phyloP scores from a whole-genome alignment of 75 land plant genomes.

The Pinus tabuliformis region DNA sequence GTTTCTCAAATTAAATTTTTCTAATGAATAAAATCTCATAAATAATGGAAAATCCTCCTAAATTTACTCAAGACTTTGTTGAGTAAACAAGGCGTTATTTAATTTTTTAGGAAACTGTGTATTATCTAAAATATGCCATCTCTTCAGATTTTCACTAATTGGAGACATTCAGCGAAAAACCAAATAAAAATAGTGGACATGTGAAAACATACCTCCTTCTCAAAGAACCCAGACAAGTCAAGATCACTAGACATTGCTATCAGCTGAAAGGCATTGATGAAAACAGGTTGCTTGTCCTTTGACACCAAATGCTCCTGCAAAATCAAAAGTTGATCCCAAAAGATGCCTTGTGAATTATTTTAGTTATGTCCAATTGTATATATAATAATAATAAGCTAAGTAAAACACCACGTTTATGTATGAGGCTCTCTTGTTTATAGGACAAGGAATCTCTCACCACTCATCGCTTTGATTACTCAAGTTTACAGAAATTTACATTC shows the following conservation, averaged over 20 bases:
- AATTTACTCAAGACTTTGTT: no score
- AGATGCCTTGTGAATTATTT: not conserved
- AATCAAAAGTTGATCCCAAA: not conserved
- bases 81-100: not conserved
- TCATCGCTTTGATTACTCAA: no score
- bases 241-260: constrained; percentile 71
- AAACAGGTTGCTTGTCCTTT: constrained; percentile 17
- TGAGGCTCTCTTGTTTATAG: no score
- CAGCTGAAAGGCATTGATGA: constrained; percentile 68
- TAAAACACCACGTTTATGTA: no score
- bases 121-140: not conserved
- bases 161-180: not conserved
- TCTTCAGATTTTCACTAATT: not conserved
- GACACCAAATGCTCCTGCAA: constrained; percentile 12
- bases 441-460: no score
- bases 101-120: not conserved
- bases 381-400: no score
- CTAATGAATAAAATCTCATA: not conserved
- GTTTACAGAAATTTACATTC: no score
- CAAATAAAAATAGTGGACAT: not conserved
- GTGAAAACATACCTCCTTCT: constrained; percentile 29
- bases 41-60: not conserved
- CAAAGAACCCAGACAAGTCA: constrained; percentile 66
- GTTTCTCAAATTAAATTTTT: not conserved
- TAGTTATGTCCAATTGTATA: not conserved